Evolutionary conservation across 192 early-diverging fungal genomes (phyloP).

Genomic region (Rhizophagus prolifer): DNA sequence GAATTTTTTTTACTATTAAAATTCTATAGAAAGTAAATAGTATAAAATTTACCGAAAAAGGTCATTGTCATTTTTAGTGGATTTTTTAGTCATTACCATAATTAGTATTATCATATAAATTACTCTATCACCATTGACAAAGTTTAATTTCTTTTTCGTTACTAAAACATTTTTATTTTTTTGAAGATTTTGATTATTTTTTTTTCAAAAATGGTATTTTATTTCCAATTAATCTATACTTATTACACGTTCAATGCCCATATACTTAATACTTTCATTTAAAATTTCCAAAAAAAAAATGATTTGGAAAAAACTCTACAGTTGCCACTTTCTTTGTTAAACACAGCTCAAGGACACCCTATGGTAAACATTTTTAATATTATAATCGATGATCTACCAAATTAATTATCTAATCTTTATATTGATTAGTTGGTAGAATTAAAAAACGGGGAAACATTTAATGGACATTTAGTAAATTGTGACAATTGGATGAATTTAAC

Average conservation of each 20-base stretch:
- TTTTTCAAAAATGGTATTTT: neutral
- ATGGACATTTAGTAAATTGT: slow-evolving; percentile 94
- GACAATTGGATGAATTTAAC: slow-evolving; percentile 99
- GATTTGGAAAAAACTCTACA: slow-evolving; percentile 30
- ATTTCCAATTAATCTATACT: neutral
- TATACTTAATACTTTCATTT: neutral
- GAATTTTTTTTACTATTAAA: no score
- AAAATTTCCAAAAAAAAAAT: neutral
- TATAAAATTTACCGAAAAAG: no score
- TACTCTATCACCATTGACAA: neutral
- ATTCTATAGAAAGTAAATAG: no score
- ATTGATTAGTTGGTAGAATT: slow-evolving; percentile 78
- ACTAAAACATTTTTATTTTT: no score
- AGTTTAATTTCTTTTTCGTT: neutral
- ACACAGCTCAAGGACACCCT: slow-evolving; percentile 83
- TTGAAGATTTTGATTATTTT: neutral
- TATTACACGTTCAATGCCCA: neutral
- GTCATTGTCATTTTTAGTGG: no score
- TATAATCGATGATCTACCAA: neutral
- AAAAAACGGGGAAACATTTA: slow-evolving; percentile 97
- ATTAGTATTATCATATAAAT: no score
- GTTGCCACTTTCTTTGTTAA: slow-evolving; percentile 91
- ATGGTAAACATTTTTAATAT: slow-evolving; percentile 54
- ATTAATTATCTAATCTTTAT: neutral
- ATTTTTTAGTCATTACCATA: no score